Percentiles rank a stretch among this genome's conserved stretches.
phyloP scores from a whole-genome alignment of 2,329 filamentous ascomycete species.

The Cytospora chrysosperma region DNA sequence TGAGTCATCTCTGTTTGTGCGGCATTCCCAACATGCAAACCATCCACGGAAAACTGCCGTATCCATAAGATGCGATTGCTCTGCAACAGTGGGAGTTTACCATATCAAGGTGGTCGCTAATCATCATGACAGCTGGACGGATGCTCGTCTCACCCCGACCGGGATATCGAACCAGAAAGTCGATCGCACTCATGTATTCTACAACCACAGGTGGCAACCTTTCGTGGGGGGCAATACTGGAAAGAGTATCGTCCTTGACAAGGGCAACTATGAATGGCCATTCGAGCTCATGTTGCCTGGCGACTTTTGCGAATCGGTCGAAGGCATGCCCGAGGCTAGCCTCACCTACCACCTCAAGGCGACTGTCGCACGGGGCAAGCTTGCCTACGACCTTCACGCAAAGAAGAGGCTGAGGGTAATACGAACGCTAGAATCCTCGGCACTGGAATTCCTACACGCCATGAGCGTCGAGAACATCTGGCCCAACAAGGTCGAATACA shows the following conservation, averaged over 20 bases:
- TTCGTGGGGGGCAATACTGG: constrained; percentile 60
- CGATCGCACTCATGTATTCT: constrained; percentile 59
- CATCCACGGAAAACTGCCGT: neutral
- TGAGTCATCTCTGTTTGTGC: constrained; percentile 45
- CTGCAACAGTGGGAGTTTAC: neutral
- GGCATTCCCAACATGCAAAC: neutral
- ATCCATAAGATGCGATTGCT: neutral
- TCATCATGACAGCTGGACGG: constrained; percentile 45
- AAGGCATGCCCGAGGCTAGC: constrained; percentile 82
- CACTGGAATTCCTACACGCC: constrained; percentile 76
- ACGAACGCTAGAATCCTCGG: constrained; percentile 72
- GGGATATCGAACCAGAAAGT: constrained; percentile 59
- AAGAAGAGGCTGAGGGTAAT: constrained; percentile 78
- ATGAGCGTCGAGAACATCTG: constrained; percentile 98
- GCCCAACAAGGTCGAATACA: constrained; percentile 97
- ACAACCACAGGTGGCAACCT: constrained; percentile 67
- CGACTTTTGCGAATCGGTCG: constrained; percentile 78
- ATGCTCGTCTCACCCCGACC: constrained; percentile 53
- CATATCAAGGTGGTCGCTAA: constrained; percentile 15
- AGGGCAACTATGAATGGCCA: constrained; percentile 81
- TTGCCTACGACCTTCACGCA: constrained; percentile 81
- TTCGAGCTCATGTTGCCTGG: constrained; percentile 75
- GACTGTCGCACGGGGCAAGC: constrained; percentile 80
- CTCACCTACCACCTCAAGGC: constrained; percentile 91
- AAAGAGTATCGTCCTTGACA: constrained; percentile 58